Evolutionary conservation across 345 rosid species (phyloP).

Genomic region (Camelina neglecta): DNA sequence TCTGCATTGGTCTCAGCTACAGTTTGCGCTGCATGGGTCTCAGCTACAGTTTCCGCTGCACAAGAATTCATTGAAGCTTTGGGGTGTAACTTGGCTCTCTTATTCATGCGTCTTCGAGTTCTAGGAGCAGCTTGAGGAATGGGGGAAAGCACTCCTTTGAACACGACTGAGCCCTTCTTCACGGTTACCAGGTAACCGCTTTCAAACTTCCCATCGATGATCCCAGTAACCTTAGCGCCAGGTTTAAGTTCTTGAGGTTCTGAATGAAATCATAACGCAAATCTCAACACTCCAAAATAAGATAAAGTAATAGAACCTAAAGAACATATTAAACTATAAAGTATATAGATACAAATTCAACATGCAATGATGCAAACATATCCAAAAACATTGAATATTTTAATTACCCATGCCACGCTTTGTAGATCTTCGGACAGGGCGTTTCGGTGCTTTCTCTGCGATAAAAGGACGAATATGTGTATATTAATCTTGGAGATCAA

Average conservation of each 20-base stretch:
- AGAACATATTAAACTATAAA: too few species aligned
- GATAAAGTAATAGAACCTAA: not conserved
- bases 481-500: too few species aligned
- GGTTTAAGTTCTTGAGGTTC: conserved; percentile 43
- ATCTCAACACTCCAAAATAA: not conserved
- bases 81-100: conserved; percentile 9
- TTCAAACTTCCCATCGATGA: conserved; percentile 75
- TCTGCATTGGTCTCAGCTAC: too few species aligned
- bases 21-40: too few species aligned
- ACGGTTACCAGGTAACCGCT: conserved; percentile 69
- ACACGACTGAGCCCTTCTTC: conserved; percentile 55
- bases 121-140: conserved; percentile 44
- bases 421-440: too few species aligned
- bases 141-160: conserved; percentile 73
- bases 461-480: too few species aligned
- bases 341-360: too few species aligned
- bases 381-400: too few species aligned
- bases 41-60: not conserved
- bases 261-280: not conserved
- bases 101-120: conserved; percentile 21
- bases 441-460: too few species aligned
- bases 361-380: too few species aligned
- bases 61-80: not conserved
- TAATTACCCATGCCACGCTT: too few species aligned
- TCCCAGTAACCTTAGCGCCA: conserved; percentile 62